phyloP scores from a whole-genome alignment of 805 yeast species.

The Candida vaughaniae region DNA sequence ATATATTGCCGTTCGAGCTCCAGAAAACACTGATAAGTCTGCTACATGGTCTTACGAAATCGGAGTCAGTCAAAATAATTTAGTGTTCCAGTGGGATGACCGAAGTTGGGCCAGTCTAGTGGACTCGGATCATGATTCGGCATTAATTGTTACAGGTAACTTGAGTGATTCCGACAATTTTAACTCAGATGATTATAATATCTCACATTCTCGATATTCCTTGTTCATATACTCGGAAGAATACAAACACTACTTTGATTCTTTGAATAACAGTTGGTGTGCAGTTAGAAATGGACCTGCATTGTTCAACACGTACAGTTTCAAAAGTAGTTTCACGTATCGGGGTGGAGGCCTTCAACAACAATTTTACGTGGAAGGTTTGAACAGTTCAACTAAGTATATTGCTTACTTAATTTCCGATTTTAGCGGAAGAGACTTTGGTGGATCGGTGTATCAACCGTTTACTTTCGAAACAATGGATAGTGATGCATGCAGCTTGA shows the following conservation, averaged over 20 bases:
- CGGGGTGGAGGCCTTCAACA: conserved; percentile 53
- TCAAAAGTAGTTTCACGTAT: conserved; percentile 37
- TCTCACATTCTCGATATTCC: conserved; percentile 29
- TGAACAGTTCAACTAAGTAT: conserved; percentile 62
- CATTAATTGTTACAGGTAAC: conserved; percentile 62
- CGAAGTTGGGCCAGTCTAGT: conserved; percentile 54
- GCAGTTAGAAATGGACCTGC: conserved; percentile 61
- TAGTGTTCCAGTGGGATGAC: conserved; percentile 70
- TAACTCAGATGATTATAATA: conserved; percentile 18
- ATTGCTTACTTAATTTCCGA: conserved; percentile 61
- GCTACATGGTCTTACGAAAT: conserved; percentile 62
- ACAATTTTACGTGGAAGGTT: conserved; percentile 59
- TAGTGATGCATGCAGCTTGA: conserved; percentile 63
- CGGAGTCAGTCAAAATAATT: conserved; percentile 61
- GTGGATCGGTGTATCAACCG: conserved; percentile 63
- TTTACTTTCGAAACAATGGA: conserved; percentile 57
- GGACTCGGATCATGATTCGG: conserved; percentile 70
- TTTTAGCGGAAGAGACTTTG: conserved; percentile 38
- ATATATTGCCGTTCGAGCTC: conserved; percentile 42
- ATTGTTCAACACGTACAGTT: conserved; percentile 20
- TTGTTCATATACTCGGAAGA: conserved; percentile 50
- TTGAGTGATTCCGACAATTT: conserved; percentile 25
- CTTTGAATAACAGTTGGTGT: conserved; percentile 62
- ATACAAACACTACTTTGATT: conserved; percentile 31
- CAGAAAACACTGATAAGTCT: conserved; percentile 34